Evolutionary conservation across 1,284 basidiomycete species (phyloP).

Genomic region (Ganoderma meredithae): DNA sequence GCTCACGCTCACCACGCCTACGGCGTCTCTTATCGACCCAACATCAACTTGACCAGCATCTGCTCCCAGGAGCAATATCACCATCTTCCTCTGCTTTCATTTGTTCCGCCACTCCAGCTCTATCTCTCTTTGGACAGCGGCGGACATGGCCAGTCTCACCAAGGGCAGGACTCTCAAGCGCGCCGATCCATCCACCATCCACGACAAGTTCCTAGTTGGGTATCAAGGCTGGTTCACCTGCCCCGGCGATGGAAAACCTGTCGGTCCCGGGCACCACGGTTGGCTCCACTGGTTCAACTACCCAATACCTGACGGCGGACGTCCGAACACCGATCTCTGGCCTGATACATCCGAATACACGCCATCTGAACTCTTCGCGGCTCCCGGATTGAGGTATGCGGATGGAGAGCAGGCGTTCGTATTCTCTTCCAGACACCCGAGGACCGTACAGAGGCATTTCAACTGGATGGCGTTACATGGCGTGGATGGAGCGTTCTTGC

Average conservation of each 20-base stretch:
- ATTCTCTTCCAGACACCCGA: conserved; percentile 78
- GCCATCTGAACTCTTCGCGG: conserved; percentile 70
- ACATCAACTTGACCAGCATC: conserved; percentile 1
- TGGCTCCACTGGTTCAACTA: conserved; percentile 84
- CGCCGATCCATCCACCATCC: conserved; percentile 61
- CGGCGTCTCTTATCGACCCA: conserved; percentile 4
- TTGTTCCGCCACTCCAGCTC: conserved; percentile 9
- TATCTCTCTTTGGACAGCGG: not conserved
- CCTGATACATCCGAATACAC: conserved; percentile 76
- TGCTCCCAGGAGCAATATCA: not conserved
- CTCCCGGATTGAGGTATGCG: conserved; percentile 65
- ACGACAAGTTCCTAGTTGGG: conserved; percentile 82
- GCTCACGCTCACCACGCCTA: not conserved
- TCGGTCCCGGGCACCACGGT: conserved; percentile 77
- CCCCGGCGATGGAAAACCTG: conserved; percentile 43
- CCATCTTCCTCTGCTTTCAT: not conserved
- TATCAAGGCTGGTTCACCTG: conserved; percentile 82
- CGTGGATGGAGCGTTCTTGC: conserved; percentile 79
- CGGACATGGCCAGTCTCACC: conserved; percentile 25
- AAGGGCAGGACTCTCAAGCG: conserved; percentile 38
- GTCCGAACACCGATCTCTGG: conserved; percentile 76
- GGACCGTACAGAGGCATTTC: conserved; percentile 79
- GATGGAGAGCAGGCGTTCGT: conserved; percentile 66
- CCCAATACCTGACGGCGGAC: conserved; percentile 70
- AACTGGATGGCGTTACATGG: conserved; percentile 83